Evolutionary conservation across 306 rosid species (phyloP).

Genomic region (Spatholobus suberectus): DNA sequence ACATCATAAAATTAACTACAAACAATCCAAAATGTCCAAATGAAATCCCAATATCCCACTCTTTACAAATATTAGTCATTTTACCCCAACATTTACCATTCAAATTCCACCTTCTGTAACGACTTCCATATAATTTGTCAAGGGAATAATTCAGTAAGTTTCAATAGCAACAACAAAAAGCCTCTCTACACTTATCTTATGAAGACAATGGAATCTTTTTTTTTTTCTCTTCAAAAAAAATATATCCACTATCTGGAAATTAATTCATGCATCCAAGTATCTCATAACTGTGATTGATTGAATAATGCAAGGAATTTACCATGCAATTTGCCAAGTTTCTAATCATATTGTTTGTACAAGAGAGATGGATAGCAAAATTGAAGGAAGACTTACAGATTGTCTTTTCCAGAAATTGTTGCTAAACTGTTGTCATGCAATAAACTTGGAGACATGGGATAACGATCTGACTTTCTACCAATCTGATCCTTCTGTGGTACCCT

Average conservation of each 20-base stretch:
- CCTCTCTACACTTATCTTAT: neutral
- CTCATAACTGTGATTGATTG: neutral
- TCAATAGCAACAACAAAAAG: neutral
- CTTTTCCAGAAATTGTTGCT: slow-evolving; percentile 68
- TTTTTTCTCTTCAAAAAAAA: neutral
- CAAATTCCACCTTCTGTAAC: neutral
- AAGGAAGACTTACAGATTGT: slow-evolving; percentile 75
- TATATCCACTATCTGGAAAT: slow-evolving; percentile 9
- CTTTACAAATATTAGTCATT: neutral
- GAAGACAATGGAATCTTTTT: slow-evolving; percentile 5
- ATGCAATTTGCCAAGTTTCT: slow-evolving; percentile 23
- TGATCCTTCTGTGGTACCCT: slow-evolving; percentile 70
- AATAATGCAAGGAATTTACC: slow-evolving; percentile 29
- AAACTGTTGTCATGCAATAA: slow-evolving; percentile 78
- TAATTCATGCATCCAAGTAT: slow-evolving; percentile 27
- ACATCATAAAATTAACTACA: neutral
- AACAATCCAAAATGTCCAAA: neutral
- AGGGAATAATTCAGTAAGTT: neutral
- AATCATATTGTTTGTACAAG: slow-evolving; percentile 11
- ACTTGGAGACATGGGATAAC: slow-evolving; percentile 88
- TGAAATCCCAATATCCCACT: neutral
- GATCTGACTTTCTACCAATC: slow-evolving; percentile 62
- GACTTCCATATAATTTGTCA: neutral
- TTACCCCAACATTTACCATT: neutral
- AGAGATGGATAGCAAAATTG: slow-evolving; percentile 30